phyloP scores from a whole-genome alignment of 78 protist species.

The Cyanophora paradoxa region DNA sequence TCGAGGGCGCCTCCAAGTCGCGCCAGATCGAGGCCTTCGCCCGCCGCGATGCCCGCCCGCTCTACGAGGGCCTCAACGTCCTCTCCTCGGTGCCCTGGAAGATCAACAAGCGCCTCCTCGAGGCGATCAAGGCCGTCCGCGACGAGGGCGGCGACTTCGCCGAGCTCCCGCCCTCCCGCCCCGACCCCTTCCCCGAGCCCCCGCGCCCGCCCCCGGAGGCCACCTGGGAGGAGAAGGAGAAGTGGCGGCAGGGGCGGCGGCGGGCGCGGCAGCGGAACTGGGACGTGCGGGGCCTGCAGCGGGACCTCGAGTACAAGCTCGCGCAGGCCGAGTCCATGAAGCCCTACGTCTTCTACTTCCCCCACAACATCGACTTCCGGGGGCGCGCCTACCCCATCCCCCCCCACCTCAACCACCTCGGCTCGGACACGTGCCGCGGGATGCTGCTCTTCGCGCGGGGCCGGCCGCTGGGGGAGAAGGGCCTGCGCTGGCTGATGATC shows the following conservation, averaged over 20 bases:
- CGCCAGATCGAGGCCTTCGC: not conserved
- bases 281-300: not conserved
- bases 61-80: slow-evolving; percentile 46
- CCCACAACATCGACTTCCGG: slow-evolving; percentile 91
- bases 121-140: not conserved
- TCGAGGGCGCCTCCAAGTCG: not conserved
- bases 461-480: no score
- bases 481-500: slow-evolving; percentile 86
- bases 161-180: slow-evolving; percentile 20
- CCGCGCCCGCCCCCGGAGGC: not conserved
- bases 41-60: not conserved
- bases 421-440: slow-evolving; percentile 72
- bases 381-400: slow-evolving; percentile 92
- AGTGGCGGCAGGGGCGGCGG: not conserved
- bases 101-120: slow-evolving; percentile 39
- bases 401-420: slow-evolving; percentile 83
- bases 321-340: not conserved
- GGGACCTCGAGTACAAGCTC: slow-evolving; percentile 36
- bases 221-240: not conserved
- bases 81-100: slow-evolving; percentile 59
- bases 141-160: slow-evolving; percentile 10
- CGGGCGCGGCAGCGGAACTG: not conserved
- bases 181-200: slow-evolving; percentile 27
- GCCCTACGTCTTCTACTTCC: slow-evolving; percentile 55
- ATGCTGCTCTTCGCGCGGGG: slow-evolving; percentile 67